Evolutionary conservation across 345 rosid species (phyloP), one percentile per base, ranked within the genome.

Genomic region (Gossypium ekmanianum): DNA sequence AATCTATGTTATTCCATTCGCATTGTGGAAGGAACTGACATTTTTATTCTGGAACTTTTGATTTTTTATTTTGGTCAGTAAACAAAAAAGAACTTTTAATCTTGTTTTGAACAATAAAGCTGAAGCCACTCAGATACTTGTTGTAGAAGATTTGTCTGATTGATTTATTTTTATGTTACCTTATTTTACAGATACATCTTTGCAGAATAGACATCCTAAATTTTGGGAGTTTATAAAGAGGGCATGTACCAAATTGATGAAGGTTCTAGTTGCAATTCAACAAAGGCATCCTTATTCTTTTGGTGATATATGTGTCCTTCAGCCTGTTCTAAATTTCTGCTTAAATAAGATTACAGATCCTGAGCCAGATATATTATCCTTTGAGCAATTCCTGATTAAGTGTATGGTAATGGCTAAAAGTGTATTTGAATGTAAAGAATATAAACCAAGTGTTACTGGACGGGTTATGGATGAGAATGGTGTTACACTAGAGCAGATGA

Each of bases 331-430:
- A 90, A 94, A 88, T 85, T 95, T 95, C 82, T 95, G 98, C 84
- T 84, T 95, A 87, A 91, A 82, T 83, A 91, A 81, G 86, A 95
- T 95, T 73, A 85, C 83, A 27, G 89, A 90, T 74, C 96, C 94
- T 50, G 90, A 86, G 73, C 85, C 88, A 51, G 85, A 83, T 50
- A 54, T 87, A 65, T 54, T 85, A 43, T 86, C 89, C 41, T 95
- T 89, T 80, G 97, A 93, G 86, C 84, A 89, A 74, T 93, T 95
- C 83, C 80, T 87, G 75, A 91, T 95, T 80, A 95, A 93, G 83
- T 95, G 99, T 81, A 95, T 95, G 99, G 91, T 93, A 74, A 82
- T 93, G 92, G 94, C 86, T 76, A 95, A 95, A 82, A 75, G 89
- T 83, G 78, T 95, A 43, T 81, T 93, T 74, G 99, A 95, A 79